Percentiles rank a stretch among this genome's conserved stretches.
Evolutionary conservation across 1,284 basidiomycete genomes (phyloP).

Genomic region (Moesziomyces sp.): DNA sequence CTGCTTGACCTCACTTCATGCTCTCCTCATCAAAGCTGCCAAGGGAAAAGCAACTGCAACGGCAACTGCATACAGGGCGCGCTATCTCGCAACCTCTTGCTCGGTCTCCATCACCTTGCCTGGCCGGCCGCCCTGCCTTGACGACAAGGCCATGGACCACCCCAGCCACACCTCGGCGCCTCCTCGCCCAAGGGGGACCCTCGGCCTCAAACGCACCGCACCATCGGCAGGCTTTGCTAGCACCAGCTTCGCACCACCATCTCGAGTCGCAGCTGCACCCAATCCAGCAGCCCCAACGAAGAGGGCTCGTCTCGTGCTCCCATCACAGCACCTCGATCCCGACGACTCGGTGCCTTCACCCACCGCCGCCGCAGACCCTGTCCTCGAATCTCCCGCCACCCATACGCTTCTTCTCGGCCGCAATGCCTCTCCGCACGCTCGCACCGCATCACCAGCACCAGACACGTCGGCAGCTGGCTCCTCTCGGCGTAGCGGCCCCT

Average conservation of each 20-base stretch:
- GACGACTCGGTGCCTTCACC: neutral
- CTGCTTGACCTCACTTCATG: too few species aligned
- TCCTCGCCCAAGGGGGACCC: slow-evolving; percentile 28
- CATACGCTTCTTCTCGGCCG: slow-evolving; percentile 33
- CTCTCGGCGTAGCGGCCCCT: slow-evolving; percentile 43
- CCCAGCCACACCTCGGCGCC: slow-evolving; percentile 7
- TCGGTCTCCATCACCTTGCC: too few species aligned
- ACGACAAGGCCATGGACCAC: slow-evolving; percentile 10
- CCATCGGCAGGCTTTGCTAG: slow-evolving; percentile 9
- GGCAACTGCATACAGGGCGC: neutral
- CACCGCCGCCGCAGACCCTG: neutral
- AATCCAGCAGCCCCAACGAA: slow-evolving; percentile 15
- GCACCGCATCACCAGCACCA: neutral
- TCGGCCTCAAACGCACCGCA: slow-evolving; percentile 24
- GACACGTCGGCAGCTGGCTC: slow-evolving; percentile 12
- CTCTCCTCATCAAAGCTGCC: too few species aligned
- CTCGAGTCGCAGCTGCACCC: slow-evolving; percentile 2
- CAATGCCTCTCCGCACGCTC: slow-evolving; percentile 12
- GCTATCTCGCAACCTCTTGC: too few species aligned
- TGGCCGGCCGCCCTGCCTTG: too few species aligned
- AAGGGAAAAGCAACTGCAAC: neutral
- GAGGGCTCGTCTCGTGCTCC: slow-evolving; percentile 35
- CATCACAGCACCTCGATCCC: slow-evolving; percentile 22
- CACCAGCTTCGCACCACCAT: slow-evolving; percentile 8
- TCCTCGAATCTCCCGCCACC: slow-evolving; percentile 20